A percentile compares a stretch with the other conserved stretches of the same genome.
These are phyloP conservation scores for Pyrenopolyporus hunteri DNA, from an alignment of 495 filamentous ascomycete species.

Conservation along the genomic window DNA sequence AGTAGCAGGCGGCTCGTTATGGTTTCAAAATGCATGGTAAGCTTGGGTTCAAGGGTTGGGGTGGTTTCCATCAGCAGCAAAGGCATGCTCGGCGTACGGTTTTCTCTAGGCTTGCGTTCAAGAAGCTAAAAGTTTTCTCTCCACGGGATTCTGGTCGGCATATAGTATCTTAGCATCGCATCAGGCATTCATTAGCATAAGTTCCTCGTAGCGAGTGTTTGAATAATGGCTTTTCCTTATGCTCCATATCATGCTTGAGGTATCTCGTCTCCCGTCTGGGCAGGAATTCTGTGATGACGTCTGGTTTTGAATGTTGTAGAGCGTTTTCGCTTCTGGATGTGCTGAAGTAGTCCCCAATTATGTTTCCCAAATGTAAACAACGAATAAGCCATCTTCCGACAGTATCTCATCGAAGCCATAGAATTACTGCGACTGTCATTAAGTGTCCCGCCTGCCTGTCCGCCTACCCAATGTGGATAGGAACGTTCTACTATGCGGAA, in stretches of 20 bases:
- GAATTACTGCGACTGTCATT: too few species aligned
- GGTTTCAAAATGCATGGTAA: slow-evolving; percentile 31
- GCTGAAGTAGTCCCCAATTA: too few species aligned
- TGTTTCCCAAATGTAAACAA: too few species aligned
- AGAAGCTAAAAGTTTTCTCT: slow-evolving; percentile 2
- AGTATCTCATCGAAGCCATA: too few species aligned
- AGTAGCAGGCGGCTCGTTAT: slow-evolving; percentile 10
- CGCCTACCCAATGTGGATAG: too few species aligned
- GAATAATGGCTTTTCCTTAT: neutral
- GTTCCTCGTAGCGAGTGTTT: slow-evolving; percentile 4
- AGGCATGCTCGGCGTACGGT: slow-evolving; percentile 32
- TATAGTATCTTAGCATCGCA: slow-evolving; percentile 23
- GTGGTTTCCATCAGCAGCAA: slow-evolving; percentile 16
- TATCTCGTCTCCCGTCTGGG: too few species aligned
- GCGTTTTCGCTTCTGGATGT: too few species aligned
- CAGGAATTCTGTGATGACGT: too few species aligned
- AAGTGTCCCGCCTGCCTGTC: too few species aligned
- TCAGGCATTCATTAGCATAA: slow-evolving; percentile 20
- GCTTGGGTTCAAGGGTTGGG: slow-evolving; percentile 10
- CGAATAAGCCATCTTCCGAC: too few species aligned
- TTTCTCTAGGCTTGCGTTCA: slow-evolving; percentile 14
- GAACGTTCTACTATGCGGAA: too few species aligned
- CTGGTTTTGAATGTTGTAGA: too few species aligned
- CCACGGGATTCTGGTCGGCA: slow-evolving; percentile 4
- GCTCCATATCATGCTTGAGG: neutral